Base-by-base conservation (phyloP, 2,329 filamentous ascomycete genomes). In the Penicillium palitans region DNA sequence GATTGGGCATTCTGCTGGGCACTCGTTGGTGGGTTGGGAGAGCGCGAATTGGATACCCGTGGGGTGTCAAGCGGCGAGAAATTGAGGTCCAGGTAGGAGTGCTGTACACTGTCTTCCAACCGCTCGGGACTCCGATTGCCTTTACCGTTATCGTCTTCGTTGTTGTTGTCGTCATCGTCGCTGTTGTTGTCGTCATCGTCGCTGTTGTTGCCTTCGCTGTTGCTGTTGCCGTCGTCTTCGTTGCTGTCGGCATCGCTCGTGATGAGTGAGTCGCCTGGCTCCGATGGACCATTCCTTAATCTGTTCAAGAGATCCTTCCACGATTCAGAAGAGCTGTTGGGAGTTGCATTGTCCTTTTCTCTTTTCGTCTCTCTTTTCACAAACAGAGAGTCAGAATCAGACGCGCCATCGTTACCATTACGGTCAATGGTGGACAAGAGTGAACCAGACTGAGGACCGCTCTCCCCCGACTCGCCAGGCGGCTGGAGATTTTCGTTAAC, bases 31-130 rank as follows among this genome's bases (percentile, higher is more conserved):
- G 57, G 48, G 13, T 47, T 52, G 33, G 60, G 54, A 12, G 61
- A 65, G n/a, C 25, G 56, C 12, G 62, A 63, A 31, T 41, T 54
- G 25, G 48, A 56, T 17, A 40, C 39, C 50, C 42, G 49, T 24
- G 61, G 41, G 7, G 60, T 63, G 33, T 21, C 51, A 48, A 6
- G 55, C 24, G 7, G 57, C 49, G 39, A 62, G 53, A 55, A 58
- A 47, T 53, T 33, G 7, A 59, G 52, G 15, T 61, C 64, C 27
- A 62, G 49, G 42, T 63, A 57, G 41, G 61, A 60, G 27, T 64
- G 58, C 7, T 63, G 27, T 17, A 61, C 31, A 46, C 55, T 61
- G 35, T 61, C 60, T 12, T 59, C 24, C 27, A 62, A 55, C 12
- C 27, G 52, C 8, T 65, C 60, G 1, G 40, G 35, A 21, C 52